These are phyloP conservation scores for Paramyrothecium roridum DNA, from an alignment of 2,329 filamentous ascomycete genomes.

Conservation along the genomic window DNA sequence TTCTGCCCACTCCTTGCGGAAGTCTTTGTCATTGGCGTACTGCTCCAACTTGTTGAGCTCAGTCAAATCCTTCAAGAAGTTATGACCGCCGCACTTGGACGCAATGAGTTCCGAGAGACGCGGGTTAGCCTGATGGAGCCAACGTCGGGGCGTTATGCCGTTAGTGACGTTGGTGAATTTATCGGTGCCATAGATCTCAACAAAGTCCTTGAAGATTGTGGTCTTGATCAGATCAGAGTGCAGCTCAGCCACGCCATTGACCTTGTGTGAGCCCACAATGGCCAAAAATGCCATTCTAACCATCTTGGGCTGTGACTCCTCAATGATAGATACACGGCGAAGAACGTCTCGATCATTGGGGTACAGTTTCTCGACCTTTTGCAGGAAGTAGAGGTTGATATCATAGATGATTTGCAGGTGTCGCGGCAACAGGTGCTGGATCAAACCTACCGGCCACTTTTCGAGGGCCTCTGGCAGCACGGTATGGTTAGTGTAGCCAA, in stretches of 20 bases:
- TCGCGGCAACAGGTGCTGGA: constrained; percentile 89
- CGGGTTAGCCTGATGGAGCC: constrained; percentile 97
- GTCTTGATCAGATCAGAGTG: constrained; percentile 98
- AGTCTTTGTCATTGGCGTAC: constrained; percentile 80
- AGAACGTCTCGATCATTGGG: constrained; percentile 87
- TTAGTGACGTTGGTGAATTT: constrained; percentile 99
- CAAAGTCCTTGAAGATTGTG: constrained; percentile 99
- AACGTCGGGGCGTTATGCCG: constrained; percentile 91
- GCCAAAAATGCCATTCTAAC: constrained; percentile 95
- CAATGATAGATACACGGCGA: constrained; percentile 88
- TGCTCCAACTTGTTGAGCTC: constrained; percentile 80
- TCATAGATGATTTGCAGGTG: constrained; percentile 98
- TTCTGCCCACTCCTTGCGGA: constrained; percentile 91
- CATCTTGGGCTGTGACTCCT: constrained; percentile 96
- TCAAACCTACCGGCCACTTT: constrained; percentile 93
- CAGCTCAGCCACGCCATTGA: constrained; percentile 96
- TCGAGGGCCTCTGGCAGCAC: constrained; percentile 94
- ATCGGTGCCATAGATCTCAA: constrained; percentile 89
- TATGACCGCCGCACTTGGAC: constrained; percentile 77
- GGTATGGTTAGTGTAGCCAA: constrained; percentile 98
- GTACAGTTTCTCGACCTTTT: constrained; percentile 84
- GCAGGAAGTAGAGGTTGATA: constrained; percentile 92
- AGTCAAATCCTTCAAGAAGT: constrained; percentile 88
- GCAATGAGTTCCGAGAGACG: constrained; percentile 88
- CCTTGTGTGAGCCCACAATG: constrained; percentile 96